Base-by-base conservation (phyloP, 2,329 filamentous ascomycete species). In the Calonectria leucothoes region DNA sequence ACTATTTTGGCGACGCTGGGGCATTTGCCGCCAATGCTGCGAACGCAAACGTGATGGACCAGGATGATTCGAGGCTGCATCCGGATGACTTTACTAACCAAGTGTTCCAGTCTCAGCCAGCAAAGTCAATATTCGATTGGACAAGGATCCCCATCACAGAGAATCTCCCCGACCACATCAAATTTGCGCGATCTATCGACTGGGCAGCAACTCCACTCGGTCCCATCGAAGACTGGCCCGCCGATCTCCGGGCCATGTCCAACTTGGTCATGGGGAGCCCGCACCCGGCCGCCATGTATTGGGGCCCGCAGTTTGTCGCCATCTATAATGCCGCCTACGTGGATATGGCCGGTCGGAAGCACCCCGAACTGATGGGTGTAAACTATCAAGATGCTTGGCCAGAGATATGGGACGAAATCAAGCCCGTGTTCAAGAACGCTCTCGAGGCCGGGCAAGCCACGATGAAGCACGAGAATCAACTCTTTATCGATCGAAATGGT, bases 201-300 rank as follows among this genome's bases (percentile, higher is more conserved):
- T 97, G 94, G 95, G 89, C 89, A 2, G 86, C 89, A 0, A 97
- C 94, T 1, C 86, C 92, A 5, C 86, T 97, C 1, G 94, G 95
- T 0, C 93, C 94, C 0, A 95, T 97, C 25, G 93, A 94, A 75
- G 85, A 88, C 61, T 97, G 94, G 94, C 86, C 89, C 1, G 85
- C 90, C 35, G 93, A 95, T 78, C 85, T 97, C 63, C 90, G 95
- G 68, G 91, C 92, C 75, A 94, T 96, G 92, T 93, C 94, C 64
- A 96, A 96, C 82, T 84, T 96, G 52, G 91, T 97, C 77, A 95
- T 97, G 94, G 93, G 91, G 17, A 93, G 91, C 72, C 94, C 94
- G 14, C 92, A 95, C 80, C 93, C 93, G 1, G 91, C 92, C 6
- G 93, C 93, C 10, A 91, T 95, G 88, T 96, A 96, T 82, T 96